Evolutionary conservation across 129 eudicot species (phyloP), one percentile per base, ranked within the genome.

Genomic region (Flaveria brownii): DNA sequence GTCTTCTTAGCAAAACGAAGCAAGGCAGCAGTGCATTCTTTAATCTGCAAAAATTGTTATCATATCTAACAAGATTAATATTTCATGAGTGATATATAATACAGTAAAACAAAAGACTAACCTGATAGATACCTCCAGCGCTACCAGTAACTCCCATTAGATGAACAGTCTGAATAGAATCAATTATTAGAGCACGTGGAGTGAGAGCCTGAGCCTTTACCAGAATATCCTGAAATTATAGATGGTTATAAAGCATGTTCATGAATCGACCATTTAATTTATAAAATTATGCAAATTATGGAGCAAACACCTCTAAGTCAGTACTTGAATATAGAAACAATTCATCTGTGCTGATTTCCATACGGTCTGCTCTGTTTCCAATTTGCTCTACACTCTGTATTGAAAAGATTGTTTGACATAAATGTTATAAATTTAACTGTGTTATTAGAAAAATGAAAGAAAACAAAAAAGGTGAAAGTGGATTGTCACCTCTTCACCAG

Each of bases 361-460:
- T 83, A 57, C 99, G 96, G 75, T 95, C 94, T 46, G 99, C 97
- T 81, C 99, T 87, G 66, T 89, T 86, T 70, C 91, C 93, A 74
- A 95, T 91, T 83, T 95, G 99, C 77, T 95, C 97, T 82, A 95
- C 86, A 82, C 99, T 95, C 99, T 93, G 86, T 65, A 86, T 45
- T n/a, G 23, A 52, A 75, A 57, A 54, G 26, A 45, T 33, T 51
- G 25, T n/a, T 33, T 46, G 22, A 51, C 55, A 50, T 80, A 76
- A 18, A 55, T 49, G 18, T 30, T 62, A 23, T 28, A 62, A 54
- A 23, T 66, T 46, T 59, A 13, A 30, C 4, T 10, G 25, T 50
- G 62, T 70, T 49, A 16, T 26, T 12, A 20, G 11, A 43, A 9
- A 9, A 77, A 42, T 75, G 71, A 54, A 78, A 55, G 68, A 26